These are phyloP conservation scores for Kodamaea fukazawae DNA, from an alignment of 805 yeast species.

Conservation along the genomic window DNA sequence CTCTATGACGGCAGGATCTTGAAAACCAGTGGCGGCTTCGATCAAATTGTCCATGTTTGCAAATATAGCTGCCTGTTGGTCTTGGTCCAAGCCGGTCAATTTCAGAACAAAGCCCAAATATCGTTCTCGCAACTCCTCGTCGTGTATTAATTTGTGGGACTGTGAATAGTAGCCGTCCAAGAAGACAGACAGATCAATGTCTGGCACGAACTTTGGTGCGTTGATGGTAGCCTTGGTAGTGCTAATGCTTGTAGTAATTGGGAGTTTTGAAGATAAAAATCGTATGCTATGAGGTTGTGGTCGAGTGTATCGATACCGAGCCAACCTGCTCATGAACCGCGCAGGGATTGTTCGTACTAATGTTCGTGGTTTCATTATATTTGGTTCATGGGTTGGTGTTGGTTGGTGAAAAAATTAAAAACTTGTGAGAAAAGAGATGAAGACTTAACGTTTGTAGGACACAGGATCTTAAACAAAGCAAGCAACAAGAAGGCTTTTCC, in stretches of 20 bases:
- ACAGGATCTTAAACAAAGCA: too few species aligned
- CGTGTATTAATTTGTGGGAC: constrained; percentile 9
- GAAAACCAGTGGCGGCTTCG: constrained; percentile 22
- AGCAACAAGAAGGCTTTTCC: too few species aligned
- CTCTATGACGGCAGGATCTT: constrained; percentile 14
- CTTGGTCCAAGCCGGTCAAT: background rate
- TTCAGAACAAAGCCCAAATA: constrained; percentile 15
- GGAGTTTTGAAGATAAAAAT: too few species aligned
- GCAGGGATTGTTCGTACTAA: constrained; percentile 5
- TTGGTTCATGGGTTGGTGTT: constrained; percentile 1
- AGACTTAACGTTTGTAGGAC: too few species aligned
- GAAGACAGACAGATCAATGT: constrained; percentile 5
- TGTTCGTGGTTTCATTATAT: constrained; percentile 4
- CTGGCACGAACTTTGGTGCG: constrained; percentile 3
- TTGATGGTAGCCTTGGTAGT: background rate
- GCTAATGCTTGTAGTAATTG: too few species aligned
- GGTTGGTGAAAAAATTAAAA: too few species aligned
- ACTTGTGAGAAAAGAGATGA: too few species aligned
- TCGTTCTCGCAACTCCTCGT: constrained; percentile 10
- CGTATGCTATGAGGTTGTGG: too few species aligned
- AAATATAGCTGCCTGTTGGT: constrained; percentile 14
- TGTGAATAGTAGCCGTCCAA: constrained; percentile 9
- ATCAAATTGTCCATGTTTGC: constrained; percentile 20
- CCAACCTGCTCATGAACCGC: background rate
- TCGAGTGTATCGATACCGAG: too few species aligned